These are phyloP conservation scores for Trapa bicornis DNA, from an alignment of 345 rosid genomes.

Conservation along the genomic window DNA sequence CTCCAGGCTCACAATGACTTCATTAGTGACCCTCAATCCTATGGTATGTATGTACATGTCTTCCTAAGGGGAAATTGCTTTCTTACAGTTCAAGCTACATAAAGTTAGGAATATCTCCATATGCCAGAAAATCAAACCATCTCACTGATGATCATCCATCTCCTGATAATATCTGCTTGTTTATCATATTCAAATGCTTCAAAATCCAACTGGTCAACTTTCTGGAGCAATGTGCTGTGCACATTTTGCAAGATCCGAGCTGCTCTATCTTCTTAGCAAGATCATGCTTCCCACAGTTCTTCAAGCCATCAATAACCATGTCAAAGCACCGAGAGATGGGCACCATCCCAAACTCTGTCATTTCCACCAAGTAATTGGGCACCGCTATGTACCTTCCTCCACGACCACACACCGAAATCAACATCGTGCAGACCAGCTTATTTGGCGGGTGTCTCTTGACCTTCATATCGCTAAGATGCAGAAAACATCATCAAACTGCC, in stretches of 20 bases:
- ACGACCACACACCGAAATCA: conserved; percentile 84
- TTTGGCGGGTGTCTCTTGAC: conserved; percentile 79
- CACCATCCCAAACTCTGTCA: conserved; percentile 76
- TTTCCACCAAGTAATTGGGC: conserved; percentile 71
- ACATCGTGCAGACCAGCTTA: conserved; percentile 80
- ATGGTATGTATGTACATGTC: conserved; percentile 21
- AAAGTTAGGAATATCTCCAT: too few species aligned
- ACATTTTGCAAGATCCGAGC: conserved; percentile 23
- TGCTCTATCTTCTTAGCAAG: conserved; percentile 66
- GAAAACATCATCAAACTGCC: conserved; percentile 77
- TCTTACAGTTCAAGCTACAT: too few species aligned
- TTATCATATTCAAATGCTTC: not conserved
- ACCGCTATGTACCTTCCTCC: conserved; percentile 79
- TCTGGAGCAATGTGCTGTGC: not conserved
- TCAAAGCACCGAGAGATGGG: conserved; percentile 85
- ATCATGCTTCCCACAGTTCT: conserved; percentile 80
- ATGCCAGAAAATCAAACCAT: not conserved
- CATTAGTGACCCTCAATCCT: conserved; percentile 39
- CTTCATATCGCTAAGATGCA: conserved; percentile 80
- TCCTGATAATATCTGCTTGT: not conserved
- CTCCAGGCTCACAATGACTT: conserved; percentile 35
- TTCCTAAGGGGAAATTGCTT: too few species aligned
- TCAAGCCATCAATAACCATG: conserved; percentile 80
- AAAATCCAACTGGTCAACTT: not conserved
- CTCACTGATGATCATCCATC: not conserved